These are phyloP conservation scores for Solidago caesia DNA, from an alignment of 129 eudicot genomes.

Conservation along the genomic window DNA sequence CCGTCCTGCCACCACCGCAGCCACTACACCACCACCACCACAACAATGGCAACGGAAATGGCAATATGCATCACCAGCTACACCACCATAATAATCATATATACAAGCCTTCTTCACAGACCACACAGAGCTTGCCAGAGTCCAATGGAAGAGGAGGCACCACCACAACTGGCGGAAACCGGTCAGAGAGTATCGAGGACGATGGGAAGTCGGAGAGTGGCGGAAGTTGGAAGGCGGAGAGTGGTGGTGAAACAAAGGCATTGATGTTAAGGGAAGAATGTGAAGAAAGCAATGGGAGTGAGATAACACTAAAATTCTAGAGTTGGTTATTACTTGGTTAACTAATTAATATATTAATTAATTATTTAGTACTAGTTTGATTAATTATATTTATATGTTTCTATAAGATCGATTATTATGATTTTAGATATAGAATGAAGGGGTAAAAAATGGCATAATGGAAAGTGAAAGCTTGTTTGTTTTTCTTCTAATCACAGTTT, in stretches of 20 bases:
- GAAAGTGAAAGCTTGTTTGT: conserved; percentile 46
- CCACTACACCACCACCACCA: conserved; percentile 40
- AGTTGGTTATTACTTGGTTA: not conserved
- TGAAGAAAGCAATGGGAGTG: conserved; percentile 74
- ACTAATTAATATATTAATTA: conserved; percentile 1
- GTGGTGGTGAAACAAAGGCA: conserved; percentile 60
- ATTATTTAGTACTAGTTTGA: conserved; percentile 11
- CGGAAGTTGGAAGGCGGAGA: conserved; percentile 84
- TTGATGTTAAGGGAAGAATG: conserved; percentile 56
- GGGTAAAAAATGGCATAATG: conserved; percentile 54
- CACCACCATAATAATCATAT: conserved; percentile 42
- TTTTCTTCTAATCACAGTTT: conserved; percentile 31
- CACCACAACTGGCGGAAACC: conserved; percentile 48
- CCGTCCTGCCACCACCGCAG: conserved; percentile 41
- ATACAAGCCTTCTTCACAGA: conserved; percentile 55
- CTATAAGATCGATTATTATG: conserved; percentile 9
- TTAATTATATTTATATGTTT: conserved; percentile 4
- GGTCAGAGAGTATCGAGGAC: conserved; percentile 87
- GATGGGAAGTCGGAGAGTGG: conserved; percentile 78
- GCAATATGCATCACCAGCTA: conserved; percentile 45
- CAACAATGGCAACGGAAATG: conserved; percentile 24
- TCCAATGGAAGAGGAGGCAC: conserved; percentile 59
- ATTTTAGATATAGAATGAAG: conserved; percentile 39
- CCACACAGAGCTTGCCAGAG: conserved; percentile 62
- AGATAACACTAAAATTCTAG: conserved; percentile 72